Base-by-base conservation (phyloP, 2,329 filamentous ascomycete genomes). In the Sphaceloma murrayae region DNA sequence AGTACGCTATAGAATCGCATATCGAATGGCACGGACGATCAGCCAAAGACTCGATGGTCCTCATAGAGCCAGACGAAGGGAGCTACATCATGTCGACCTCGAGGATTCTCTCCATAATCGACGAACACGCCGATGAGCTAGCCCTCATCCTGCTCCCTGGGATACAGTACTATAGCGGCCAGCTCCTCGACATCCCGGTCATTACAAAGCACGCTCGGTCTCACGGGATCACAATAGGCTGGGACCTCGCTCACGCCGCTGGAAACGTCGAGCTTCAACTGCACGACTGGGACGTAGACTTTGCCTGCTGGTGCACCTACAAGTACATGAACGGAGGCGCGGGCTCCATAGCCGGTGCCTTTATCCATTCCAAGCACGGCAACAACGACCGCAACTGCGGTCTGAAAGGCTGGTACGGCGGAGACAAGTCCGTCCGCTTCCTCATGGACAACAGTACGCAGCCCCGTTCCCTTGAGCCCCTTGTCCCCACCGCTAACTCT, bases 271-370 rank as follows among this genome's bases (percentile, higher is more conserved):
- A 82, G 30, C 64, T 94, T 13, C 65, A 70, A 47, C 70, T 94
- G 14, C 86, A 94, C 62, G 84, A 89, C 54, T 94, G 87, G 87
- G 74, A 83, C 52, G 85, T 93, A 26, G 87, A 94, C 60, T 94
- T 94, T 56, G 87, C 88, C 11, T 83, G 76, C 45, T 94, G 87
- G 87, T 94, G 87, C 63, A 88, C 80, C 13, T 94, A 94, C 72
- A 94, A 94, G 67, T 94, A 94, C 66, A 74, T 94, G 60, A 94
- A 94, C 59, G 78, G 80, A 17, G 87, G 87, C 0, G 85, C 87
- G 0, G 87, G 87, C 3, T 73, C 79, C 11, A 93, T 93, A 50
- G 85, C 77, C 1, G 86, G 82, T 0, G 68, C 81, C 1, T 94
- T 87, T 52, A 82, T 94, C 6, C 85, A 94, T 60, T 77, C 85